These are phyloP conservation scores for Ochromonadaceae sp. DNA, from an alignment of 352 stramenopile genomes.

Conservation along the genomic window DNA sequence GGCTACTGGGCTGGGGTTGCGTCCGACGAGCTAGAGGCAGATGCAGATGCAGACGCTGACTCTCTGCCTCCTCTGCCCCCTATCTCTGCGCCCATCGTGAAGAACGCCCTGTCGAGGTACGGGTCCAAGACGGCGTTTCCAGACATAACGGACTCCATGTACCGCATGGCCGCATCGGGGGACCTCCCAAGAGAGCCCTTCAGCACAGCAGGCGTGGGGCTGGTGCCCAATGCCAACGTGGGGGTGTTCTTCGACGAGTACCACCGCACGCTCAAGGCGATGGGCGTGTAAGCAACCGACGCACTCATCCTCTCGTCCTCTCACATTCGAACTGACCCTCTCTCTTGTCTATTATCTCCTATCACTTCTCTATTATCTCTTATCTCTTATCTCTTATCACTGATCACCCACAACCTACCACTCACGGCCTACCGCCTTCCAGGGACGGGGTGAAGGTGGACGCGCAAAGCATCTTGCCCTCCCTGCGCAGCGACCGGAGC, in stretches of 20 bases:
- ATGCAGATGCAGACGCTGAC: too few relatives aligned
- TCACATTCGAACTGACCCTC: too few relatives aligned
- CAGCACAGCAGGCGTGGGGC: conserved; percentile 24
- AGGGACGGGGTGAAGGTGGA: conserved; percentile 20
- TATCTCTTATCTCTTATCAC: too few relatives aligned
- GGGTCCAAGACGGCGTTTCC: too few relatives aligned
- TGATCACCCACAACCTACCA: too few relatives aligned
- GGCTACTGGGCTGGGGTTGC: conserved; percentile 30
- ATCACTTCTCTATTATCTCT: too few relatives aligned
- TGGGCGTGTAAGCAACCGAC: too few relatives aligned
- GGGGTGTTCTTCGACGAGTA: conserved; percentile 28
- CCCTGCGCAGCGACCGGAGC: background rate
- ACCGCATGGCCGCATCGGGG: background rate
- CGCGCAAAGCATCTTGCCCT: background rate
- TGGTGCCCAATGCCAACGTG: conserved; percentile 23
- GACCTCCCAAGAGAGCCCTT: too few relatives aligned
- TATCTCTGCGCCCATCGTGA: background rate
- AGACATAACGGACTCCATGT: background rate
- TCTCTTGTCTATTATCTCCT: too few relatives aligned
- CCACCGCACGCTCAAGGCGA: conserved; percentile 24
- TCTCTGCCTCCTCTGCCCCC: background rate
- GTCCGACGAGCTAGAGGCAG: background rate
- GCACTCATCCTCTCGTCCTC: too few relatives aligned
- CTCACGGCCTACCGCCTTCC: too few relatives aligned
- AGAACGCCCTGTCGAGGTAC: background rate